These are phyloP conservation scores for Lyophyllum semitale DNA, from an alignment of 768 basidiomycete genomes.

Conservation along the genomic window DNA sequence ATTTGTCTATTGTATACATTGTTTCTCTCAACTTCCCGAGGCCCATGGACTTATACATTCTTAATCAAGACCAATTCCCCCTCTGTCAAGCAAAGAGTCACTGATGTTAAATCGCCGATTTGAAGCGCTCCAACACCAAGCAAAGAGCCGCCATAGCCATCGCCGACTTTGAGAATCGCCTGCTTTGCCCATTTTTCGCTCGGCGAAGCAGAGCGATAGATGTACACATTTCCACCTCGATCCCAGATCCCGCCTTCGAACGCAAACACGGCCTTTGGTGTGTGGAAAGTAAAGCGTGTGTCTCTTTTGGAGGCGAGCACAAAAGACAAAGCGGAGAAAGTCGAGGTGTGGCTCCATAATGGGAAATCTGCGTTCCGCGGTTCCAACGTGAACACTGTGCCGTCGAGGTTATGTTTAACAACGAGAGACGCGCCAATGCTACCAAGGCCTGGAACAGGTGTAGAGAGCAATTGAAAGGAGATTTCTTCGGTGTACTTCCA, in stretches of 20 bases:
- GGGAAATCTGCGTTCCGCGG: slow-evolving; percentile 24
- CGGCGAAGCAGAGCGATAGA: slow-evolving; percentile 64
- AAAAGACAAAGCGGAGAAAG: slow-evolving; percentile 88
- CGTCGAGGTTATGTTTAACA: slow-evolving; percentile 75
- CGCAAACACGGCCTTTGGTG: slow-evolving; percentile 64
- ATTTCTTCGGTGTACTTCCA: slow-evolving; percentile 31
- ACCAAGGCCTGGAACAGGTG: slow-evolving; percentile 60
- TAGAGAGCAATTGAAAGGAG: slow-evolving; percentile 64
- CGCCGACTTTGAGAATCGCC: slow-evolving; percentile 74
- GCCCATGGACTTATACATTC: slow-evolving; percentile 12
- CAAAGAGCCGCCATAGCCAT: slow-evolving; percentile 70
- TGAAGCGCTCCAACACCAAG: slow-evolving; percentile 69
- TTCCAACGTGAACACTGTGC: slow-evolving; percentile 57
- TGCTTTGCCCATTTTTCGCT: slow-evolving; percentile 74
- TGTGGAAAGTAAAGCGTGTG: slow-evolving; percentile 83
- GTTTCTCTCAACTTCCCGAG: neutral
- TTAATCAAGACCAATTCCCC: slow-evolving; percentile 67
- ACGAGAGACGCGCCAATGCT: slow-evolving; percentile 46
- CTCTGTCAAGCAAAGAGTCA: slow-evolving; percentile 77
- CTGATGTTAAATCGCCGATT: slow-evolving; percentile 28
- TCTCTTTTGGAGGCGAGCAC: slow-evolving; percentile 93
- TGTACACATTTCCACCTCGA: slow-evolving; percentile 81
- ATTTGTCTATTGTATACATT: slow-evolving; percentile 15
- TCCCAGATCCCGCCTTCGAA: slow-evolving; percentile 77
- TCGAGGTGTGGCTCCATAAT: slow-evolving; percentile 75